Percentiles rank a stretch among this genome's conserved stretches.
Evolutionary conservation across 2,329 filamentous ascomycete species (phyloP).

Genomic region (Hypoxylon sp.): DNA sequence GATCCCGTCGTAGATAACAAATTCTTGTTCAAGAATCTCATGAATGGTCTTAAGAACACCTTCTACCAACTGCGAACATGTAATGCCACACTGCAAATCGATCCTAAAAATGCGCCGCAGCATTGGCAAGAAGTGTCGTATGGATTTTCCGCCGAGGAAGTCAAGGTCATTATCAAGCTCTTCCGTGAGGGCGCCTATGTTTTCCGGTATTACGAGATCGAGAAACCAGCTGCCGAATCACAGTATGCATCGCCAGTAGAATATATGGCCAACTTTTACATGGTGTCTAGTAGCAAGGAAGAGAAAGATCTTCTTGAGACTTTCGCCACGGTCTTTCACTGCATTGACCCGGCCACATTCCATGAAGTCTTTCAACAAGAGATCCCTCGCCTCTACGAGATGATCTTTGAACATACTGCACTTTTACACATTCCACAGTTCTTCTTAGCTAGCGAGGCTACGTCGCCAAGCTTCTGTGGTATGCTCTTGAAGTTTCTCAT

Average conservation of each 20-base stretch:
- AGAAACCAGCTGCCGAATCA: conserved; percentile 80
- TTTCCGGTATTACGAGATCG: conserved; percentile 96
- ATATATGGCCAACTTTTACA: conserved; percentile 94
- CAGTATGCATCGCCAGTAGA: conserved; percentile 87
- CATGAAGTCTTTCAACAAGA: conserved; percentile 98
- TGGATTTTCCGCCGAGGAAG: conserved; percentile 97
- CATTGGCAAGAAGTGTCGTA: conserved; percentile 98
- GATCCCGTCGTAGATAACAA: conserved; percentile 98
- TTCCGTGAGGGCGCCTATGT: conserved; percentile 97
- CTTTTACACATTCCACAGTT: conserved; percentile 97
- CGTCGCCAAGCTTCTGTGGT: conserved; percentile 95
- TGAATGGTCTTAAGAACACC: conserved; percentile 95
- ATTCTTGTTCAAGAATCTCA: conserved; percentile 95
- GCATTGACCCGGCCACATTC: conserved; percentile 97
- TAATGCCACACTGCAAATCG: conserved; percentile 81
- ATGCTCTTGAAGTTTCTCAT: conserved; percentile 98
- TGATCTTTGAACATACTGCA: conserved; percentile 97
- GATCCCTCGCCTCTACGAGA: conserved; percentile 95
- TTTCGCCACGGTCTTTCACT: conserved; percentile 98
- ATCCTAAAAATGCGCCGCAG: conserved; percentile 81
- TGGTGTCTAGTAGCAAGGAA: conserved; percentile 93
- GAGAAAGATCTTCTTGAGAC: conserved; percentile 98
- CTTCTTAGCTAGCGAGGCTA: conserved; percentile 98
- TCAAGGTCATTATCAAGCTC: conserved; percentile 94
- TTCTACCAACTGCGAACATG: conserved; percentile 95